phyloP scores from a whole-genome alignment of 2,329 filamentous ascomycete species.

The Penicillium corylophilum region DNA sequence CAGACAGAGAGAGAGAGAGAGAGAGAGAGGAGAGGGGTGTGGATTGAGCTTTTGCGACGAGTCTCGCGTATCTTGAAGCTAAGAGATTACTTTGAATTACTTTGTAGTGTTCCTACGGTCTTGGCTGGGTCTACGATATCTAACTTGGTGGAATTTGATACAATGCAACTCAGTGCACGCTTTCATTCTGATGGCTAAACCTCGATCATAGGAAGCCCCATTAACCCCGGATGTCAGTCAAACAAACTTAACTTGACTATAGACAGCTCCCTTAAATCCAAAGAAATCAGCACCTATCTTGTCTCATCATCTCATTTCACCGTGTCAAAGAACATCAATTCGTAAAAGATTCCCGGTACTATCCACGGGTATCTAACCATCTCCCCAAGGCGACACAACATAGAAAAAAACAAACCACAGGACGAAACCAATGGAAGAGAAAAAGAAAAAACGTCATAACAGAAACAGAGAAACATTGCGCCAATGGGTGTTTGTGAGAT shows the following conservation, averaged over 20 bases:
- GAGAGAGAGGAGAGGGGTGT: too few relatives aligned
- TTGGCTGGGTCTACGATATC: not conserved
- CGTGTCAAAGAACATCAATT: slow-evolving; percentile 7
- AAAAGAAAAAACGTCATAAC: not conserved
- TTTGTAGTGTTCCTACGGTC: too few relatives aligned
- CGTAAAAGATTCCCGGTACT: slow-evolving; percentile 1
- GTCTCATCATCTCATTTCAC: not conserved
- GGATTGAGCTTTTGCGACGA: too few relatives aligned
- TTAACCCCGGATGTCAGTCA: not conserved
- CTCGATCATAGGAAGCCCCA: not conserved
- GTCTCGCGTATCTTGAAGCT: too few relatives aligned
- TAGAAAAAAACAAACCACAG: not conserved
- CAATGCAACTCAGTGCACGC: too few relatives aligned
- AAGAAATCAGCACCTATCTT: not conserved
- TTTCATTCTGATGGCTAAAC: not conserved
- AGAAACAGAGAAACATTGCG: slow-evolving; percentile 5
- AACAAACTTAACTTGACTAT: not conserved
- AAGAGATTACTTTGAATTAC: too few relatives aligned
- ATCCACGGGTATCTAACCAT: slow-evolving; percentile 11
- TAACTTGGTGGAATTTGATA: not conserved
- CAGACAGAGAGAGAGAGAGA: too few relatives aligned
- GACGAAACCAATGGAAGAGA: not conserved
- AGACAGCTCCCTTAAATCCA: not conserved
- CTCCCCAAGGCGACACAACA: slow-evolving; percentile 1
- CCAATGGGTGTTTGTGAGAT: slow-evolving; percentile 16